Evolutionary conservation across 495 filamentous ascomycete genomes (phyloP).

Genomic region (Bombardia bombarda): DNA sequence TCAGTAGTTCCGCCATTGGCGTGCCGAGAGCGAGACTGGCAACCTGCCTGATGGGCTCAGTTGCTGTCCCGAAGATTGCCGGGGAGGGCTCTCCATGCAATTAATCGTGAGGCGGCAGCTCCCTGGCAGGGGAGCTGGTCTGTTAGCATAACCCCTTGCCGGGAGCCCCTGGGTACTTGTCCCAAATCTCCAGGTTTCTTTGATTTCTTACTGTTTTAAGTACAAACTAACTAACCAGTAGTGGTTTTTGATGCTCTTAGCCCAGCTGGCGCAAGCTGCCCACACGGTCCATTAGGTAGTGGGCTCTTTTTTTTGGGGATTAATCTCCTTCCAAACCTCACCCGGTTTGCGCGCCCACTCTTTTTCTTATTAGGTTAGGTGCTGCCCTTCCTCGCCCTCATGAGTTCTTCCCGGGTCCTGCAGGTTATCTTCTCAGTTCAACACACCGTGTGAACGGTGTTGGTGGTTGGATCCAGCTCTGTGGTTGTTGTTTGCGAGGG

Average conservation of each 20-base stretch:
- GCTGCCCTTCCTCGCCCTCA: slow-evolving; percentile 1
- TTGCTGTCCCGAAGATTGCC: neutral
- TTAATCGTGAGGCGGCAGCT: neutral
- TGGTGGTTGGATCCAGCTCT: neutral
- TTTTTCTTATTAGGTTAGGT: slow-evolving; percentile 6
- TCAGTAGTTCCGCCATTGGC: too few relatives aligned
- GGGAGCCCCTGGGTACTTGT: neutral
- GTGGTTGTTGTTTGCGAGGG: neutral
- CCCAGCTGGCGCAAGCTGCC: slow-evolving; percentile 14
- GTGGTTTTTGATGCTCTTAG: slow-evolving; percentile 6
- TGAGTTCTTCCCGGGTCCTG: too few relatives aligned
- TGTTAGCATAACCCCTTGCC: too few relatives aligned
- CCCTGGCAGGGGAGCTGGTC: neutral
- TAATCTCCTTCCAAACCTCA: slow-evolving; percentile 22
- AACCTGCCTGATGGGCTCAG: too few relatives aligned
- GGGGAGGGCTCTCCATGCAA: neutral
- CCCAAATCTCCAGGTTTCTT: neutral
- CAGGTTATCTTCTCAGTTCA: too few relatives aligned
- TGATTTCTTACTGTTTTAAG: neutral
- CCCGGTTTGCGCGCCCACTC: slow-evolving; percentile 6
- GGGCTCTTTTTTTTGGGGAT: slow-evolving; percentile 15
- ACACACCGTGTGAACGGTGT: too few relatives aligned
- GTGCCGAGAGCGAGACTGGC: too few relatives aligned
- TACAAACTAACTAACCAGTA: neutral
- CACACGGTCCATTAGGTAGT: slow-evolving; percentile 9